phyloP scores from a whole-genome alignment of 352 stramenopile species.

The Elongisporangium prolatum region DNA sequence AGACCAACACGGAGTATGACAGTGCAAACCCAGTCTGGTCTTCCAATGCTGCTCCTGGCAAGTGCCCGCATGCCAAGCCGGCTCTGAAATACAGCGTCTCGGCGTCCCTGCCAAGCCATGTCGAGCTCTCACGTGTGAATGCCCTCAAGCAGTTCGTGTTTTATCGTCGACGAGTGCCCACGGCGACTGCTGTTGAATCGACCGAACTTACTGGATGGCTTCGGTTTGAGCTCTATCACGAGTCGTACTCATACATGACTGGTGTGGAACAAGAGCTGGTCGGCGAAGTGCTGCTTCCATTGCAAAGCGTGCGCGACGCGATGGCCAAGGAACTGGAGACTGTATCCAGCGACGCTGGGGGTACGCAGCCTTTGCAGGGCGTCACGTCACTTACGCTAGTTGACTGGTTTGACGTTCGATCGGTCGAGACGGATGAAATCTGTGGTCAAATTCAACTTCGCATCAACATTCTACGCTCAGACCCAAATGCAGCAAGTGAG shows the following conservation, averaged over 20 bases:
- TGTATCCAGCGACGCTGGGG: conserved; percentile 13
- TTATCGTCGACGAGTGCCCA: conserved; percentile 28
- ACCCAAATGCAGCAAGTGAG: conserved; percentile 6
- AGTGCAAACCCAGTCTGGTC: conserved; percentile 62
- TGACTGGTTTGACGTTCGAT: conserved; percentile 78
- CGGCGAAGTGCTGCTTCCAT: conserved; percentile 63
- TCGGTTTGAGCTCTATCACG: conserved; percentile 70
- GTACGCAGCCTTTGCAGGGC: conserved; percentile 20
- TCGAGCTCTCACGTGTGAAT: conserved; percentile 63
- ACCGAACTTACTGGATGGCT: conserved; percentile 55
- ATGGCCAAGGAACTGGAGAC: conserved; percentile 28
- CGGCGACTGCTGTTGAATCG: conserved; percentile 10
- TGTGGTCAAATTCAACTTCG: conserved; percentile 73
- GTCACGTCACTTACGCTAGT: conserved; percentile 66
- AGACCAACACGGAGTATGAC: conserved; percentile 87
- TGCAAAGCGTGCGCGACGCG: conserved; percentile 58
- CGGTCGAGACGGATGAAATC: conserved; percentile 45
- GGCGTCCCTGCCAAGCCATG: conserved; percentile 40
- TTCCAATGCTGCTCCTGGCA: conserved; percentile 48
- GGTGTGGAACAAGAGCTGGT: conserved; percentile 70
- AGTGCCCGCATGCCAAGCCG: conserved; percentile 66
- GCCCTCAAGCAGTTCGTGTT: conserved; percentile 76
- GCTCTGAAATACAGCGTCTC: conserved; percentile 60
- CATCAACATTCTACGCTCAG: conserved; percentile 63
- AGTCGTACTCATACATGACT: conserved; percentile 75